A percentile compares a stretch with the other conserved stretches of the same genome.
phyloP scores from a whole-genome alignment of 805 yeast genomes.

The Metschnikowia arizonensis region DNA sequence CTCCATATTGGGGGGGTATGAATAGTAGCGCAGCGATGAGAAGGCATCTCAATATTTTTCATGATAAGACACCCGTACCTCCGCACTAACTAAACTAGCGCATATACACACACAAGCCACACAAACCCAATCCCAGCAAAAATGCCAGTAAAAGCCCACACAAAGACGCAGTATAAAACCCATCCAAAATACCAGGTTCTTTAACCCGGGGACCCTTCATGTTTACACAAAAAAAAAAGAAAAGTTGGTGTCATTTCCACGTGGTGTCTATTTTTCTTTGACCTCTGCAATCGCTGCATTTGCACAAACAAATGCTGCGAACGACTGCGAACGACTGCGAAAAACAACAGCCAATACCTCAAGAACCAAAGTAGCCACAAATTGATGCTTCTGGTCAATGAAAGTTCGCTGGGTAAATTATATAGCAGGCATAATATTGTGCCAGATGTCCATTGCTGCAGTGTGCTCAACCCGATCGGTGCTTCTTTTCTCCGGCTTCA shows the following conservation, averaged over 20 bases:
- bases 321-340: constrained; percentile 4
- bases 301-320: constrained; percentile 2
- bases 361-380: background rate
- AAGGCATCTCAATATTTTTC: constrained; percentile 11
- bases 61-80: constrained; percentile 5
- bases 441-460: constrained; percentile 2
- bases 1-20: constrained; percentile 16
- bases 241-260: too few relatives aligned
- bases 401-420: background rate
- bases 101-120: too few relatives aligned
- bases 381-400: background rate
- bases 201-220: too few relatives aligned
- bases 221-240: too few relatives aligned
- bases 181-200: too few relatives aligned
- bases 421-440: background rate
- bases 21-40: constrained; percentile 9
- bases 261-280: too few relatives aligned
- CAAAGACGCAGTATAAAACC: too few relatives aligned
- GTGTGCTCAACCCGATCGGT: constrained; percentile 13
- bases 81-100: background rate
- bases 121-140: background rate
- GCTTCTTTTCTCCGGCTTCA: constrained; percentile 15
- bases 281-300: background rate
- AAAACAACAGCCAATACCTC: background rate
- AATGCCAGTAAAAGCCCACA: too few relatives aligned